phyloP scores from a whole-genome alignment of 352 stramenopile genomes.

The Phytopythium delawarense region DNA sequence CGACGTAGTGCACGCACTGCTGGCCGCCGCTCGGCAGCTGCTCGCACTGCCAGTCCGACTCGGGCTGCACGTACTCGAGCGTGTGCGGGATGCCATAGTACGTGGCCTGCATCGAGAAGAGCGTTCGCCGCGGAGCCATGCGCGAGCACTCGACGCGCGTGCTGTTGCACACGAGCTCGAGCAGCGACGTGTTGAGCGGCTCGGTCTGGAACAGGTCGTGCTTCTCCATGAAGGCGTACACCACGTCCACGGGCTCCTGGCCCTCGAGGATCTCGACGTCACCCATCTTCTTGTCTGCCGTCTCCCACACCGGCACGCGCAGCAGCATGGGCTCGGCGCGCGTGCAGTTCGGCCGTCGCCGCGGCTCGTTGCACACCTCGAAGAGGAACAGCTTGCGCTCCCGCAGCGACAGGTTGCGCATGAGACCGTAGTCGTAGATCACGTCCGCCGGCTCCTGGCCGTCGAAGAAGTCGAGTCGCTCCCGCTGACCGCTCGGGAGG shows the following conservation, averaged over 20 bases:
- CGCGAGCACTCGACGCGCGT: slow-evolving; percentile 59
- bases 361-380: slow-evolving; percentile 64
- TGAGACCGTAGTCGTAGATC: slow-evolving; percentile 68
- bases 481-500: slow-evolving; percentile 34
- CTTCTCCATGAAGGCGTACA: slow-evolving; percentile 86
- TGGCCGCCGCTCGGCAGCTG: slow-evolving; percentile 38
- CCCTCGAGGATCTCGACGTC: slow-evolving; percentile 71
- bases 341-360: slow-evolving; percentile 65
- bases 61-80: slow-evolving; percentile 72
- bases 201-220: slow-evolving; percentile 82
- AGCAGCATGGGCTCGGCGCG: slow-evolving; percentile 72
- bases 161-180: slow-evolving; percentile 69
- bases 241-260: slow-evolving; percentile 73
- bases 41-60: slow-evolving; percentile 74
- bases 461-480: slow-evolving; percentile 68
- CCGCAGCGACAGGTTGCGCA: slow-evolving; percentile 63
- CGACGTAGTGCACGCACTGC: slow-evolving; percentile 72
- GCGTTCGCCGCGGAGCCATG: slow-evolving; percentile 46
- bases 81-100: slow-evolving; percentile 65
- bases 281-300: slow-evolving; percentile 58
- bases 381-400: slow-evolving; percentile 67
- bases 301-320: slow-evolving; percentile 73
- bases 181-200: slow-evolving; percentile 68
- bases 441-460: slow-evolving; percentile 70
- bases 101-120: slow-evolving; percentile 79